These are phyloP conservation scores for Clarkia xantiana DNA, from an alignment of 345 rosid genomes.

Conservation along the genomic window DNA sequence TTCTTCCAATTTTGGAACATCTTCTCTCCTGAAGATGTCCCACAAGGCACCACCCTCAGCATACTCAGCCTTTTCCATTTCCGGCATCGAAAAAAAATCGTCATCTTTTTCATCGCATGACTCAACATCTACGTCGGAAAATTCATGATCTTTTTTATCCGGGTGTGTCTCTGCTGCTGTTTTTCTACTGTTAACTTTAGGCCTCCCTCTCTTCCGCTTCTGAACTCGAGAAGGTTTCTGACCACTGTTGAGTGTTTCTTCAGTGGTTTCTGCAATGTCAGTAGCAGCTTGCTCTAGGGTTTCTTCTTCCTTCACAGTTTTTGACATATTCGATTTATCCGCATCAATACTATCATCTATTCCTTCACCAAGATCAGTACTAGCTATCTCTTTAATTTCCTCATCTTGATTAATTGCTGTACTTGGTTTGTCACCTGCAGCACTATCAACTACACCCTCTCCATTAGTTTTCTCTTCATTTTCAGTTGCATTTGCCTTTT, in stretches of 20 bases:
- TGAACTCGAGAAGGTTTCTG: slow-evolving; percentile 5
- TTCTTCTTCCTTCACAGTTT: neutral
- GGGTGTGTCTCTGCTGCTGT: neutral
- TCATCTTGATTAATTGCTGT: neutral
- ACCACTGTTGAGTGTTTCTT: neutral
- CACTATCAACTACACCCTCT: neutral
- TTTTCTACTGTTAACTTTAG: neutral
- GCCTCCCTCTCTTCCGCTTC: slow-evolving; percentile 7
- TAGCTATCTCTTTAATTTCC: neutral
- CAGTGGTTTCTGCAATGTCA: neutral
- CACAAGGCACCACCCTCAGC: slow-evolving; percentile 31
- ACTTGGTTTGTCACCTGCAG: neutral
- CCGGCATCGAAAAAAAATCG: slow-evolving; percentile 1
- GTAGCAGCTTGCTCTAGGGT: too few species aligned
- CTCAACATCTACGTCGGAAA: neutral
- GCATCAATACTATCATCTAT: slow-evolving; percentile 3
- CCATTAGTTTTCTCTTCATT: too few species aligned
- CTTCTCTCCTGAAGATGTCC: slow-evolving; percentile 37
- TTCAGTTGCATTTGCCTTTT: too few species aligned
- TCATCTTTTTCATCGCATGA: neutral
- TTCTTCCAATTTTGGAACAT: slow-evolving; percentile 32
- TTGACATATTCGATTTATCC: slow-evolving; percentile 2
- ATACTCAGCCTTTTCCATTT: slow-evolving; percentile 2
- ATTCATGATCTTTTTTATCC: slow-evolving; percentile 5
- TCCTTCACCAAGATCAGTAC: neutral